Evolutionary conservation across 2,329 filamentous ascomycete genomes (phyloP).

Genomic region (Monilinia vaccinii-corymbosi): DNA sequence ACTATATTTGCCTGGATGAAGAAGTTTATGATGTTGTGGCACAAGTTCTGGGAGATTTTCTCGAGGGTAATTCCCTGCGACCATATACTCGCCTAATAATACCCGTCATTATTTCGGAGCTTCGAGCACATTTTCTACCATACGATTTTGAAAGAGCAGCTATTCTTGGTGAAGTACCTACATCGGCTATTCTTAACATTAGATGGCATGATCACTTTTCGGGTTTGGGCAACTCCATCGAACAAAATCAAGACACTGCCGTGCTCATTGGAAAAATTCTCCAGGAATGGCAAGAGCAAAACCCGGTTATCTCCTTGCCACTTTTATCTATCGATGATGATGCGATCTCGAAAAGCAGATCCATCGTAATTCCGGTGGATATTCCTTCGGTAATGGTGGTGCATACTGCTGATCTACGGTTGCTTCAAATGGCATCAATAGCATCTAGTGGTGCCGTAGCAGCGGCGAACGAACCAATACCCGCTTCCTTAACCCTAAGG

Average conservation of each 20-base stretch:
- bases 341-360: constrained; percentile 38
- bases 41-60: constrained; percentile 33
- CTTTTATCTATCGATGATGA: constrained; percentile 20
- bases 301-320: constrained; percentile 19
- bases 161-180: constrained; percentile 43
- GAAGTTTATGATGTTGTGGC: constrained; percentile 51
- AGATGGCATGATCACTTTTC: constrained; percentile 42
- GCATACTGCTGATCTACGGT: constrained; percentile 63
- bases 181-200: constrained; percentile 37
- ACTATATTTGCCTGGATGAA: constrained; percentile 69
- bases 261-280: constrained; percentile 21
- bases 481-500: constrained; percentile 50
- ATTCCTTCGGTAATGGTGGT: constrained; percentile 76
- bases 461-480: constrained; percentile 54
- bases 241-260: constrained; percentile 23
- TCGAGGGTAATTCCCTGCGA: constrained; percentile 35
- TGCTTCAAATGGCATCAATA: constrained; percentile 34
- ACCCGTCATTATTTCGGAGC: constrained; percentile 36
- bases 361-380: constrained; percentile 82
- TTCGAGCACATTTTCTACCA: constrained; percentile 36
- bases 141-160: constrained; percentile 49
- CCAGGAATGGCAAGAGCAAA: constrained; percentile 22
- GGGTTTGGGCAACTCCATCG: constrained; percentile 36
- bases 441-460: constrained; percentile 35
- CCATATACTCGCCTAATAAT: constrained; percentile 41